Evolutionary conservation across 2,329 filamentous ascomycete species (phyloP).

Genomic region (Aspergillus brunneoviolaceus): DNA sequence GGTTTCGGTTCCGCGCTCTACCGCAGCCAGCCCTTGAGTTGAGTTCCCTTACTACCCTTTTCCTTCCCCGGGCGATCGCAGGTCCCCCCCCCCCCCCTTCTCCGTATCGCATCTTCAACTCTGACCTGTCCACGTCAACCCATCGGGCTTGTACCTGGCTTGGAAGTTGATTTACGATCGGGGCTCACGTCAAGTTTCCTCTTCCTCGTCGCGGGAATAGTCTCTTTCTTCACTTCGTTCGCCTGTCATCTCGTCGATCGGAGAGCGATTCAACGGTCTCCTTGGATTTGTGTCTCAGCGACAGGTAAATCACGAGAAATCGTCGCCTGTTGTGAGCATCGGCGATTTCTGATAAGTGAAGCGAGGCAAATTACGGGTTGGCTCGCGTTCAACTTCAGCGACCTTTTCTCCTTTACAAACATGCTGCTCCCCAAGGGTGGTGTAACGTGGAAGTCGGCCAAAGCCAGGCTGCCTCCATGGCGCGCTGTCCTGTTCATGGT

Average conservation of each 20-base stretch:
- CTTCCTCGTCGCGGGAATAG: neutral
- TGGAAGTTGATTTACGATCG: neutral
- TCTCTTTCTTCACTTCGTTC: conserved; percentile 1
- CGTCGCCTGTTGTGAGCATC: conserved; percentile 16
- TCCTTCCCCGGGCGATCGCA: conserved; percentile 15
- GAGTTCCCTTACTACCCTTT: conserved; percentile 7
- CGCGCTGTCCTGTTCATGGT: conserved; percentile 69
- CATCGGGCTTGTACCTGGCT: neutral
- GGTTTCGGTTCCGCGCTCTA: conserved; percentile 8
- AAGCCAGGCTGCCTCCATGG: conserved; percentile 72
- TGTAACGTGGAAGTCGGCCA: conserved; percentile 88
- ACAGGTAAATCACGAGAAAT: conserved; percentile 11
- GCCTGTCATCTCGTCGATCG: conserved; percentile 1
- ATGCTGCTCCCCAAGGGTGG: conserved; percentile 93
- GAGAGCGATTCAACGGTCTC: conserved; percentile 8
- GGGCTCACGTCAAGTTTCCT: neutral
- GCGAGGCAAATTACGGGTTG: neutral
- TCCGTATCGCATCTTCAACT: conserved; percentile 12
- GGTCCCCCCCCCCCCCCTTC: conserved; percentile 12
- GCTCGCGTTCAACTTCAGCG: neutral
- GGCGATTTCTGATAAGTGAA: conserved; percentile 1
- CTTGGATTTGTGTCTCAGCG: conserved; percentile 4
- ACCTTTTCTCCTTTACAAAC: conserved; percentile 24
- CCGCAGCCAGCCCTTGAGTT: conserved; percentile 6
- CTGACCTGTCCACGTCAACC: conserved; percentile 1